Evolutionary conservation across 1,284 basidiomycete species (phyloP), one percentile per base, ranked within the genome.

Genomic region (Athelia sp.): DNA sequence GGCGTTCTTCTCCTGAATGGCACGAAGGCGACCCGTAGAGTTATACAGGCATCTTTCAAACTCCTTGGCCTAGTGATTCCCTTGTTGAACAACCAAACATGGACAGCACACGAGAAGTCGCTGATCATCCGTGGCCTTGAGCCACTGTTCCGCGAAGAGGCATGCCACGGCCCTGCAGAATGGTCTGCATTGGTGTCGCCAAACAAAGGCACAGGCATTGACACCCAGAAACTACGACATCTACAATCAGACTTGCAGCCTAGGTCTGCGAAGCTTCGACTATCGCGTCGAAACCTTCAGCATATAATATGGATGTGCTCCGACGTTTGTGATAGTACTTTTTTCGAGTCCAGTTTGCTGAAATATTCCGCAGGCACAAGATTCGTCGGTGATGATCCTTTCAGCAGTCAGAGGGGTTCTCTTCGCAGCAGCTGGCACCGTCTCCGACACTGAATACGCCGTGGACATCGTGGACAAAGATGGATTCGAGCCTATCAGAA

Each of bases 151-250:
- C 58, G 67, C 4, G 60, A 59, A 21, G 59, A 54, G 10, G 61
- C 62, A 29, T 52, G 50, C 2, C 46, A 54, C 3, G 59, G 63
- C 29, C 61, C 62, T 14, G 55, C 66, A 14, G 58, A 68, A 4
- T 84, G 79, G 75, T 69, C 75, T 13, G 75, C 81, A 2, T 67
- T 93, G 54, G 64, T 88, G 13, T 66, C 71, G 23, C 83, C 91
- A n/a, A 79, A 78, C 34, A 47, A 63, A 10, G 73, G 76, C 2
- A 84, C 85, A 9, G 92, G 89, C 1, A 84, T 93, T 50, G 76
- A 82, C 52, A 69, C 71, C 9, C 72, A 78, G 45, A 65, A 73
- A 0, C 66, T 89, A 36, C 63, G 60, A 38, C 53, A 54, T 24
- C 58, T 83, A 34, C 67, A 67, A 23, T 51, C 48, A 1, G 53